Conservation (phyloP, 1,284 basidiomycete genomes). For the Cystobasidium pallidum region DNA sequence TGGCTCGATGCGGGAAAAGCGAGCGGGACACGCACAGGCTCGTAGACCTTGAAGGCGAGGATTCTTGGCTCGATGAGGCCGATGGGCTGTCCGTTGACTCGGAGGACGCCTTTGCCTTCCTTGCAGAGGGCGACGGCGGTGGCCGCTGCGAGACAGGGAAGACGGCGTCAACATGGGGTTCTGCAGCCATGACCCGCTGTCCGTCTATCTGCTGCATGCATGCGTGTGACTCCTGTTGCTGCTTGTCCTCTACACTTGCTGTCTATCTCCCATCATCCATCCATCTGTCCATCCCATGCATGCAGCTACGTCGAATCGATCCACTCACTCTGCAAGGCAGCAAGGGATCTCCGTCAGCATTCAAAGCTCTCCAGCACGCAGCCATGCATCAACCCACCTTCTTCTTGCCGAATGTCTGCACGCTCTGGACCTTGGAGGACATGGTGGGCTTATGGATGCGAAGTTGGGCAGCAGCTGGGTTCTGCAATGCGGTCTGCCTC, state of each 20-base stretch:
- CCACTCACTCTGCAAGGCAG: slow-evolving; percentile 25
- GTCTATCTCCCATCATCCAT: neutral
- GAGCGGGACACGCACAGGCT: slow-evolving; percentile 64
- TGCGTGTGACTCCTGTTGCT: neutral
- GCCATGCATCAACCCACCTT: slow-evolving; percentile 54
- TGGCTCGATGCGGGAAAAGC: too few species aligned
- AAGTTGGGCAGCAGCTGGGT: too few species aligned
- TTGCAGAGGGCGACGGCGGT: slow-evolving; percentile 94
- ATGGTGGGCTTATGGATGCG: slow-evolving; percentile 16
- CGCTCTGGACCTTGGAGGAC: slow-evolving; percentile 49
- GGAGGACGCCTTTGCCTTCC: slow-evolving; percentile 95
- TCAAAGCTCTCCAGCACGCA: neutral
- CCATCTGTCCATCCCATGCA: neutral
- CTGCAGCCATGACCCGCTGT: neutral
- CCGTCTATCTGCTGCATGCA: slow-evolving; percentile 1
- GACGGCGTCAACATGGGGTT: neutral
- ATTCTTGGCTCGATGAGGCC: slow-evolving; percentile 85
- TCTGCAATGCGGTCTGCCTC: too few species aligned
- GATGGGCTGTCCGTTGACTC: slow-evolving; percentile 96
- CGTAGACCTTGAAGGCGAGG: slow-evolving; percentile 97
- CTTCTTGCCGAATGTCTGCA: slow-evolving; percentile 59
- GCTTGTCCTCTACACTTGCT: too few species aligned
- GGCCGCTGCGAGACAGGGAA: slow-evolving; percentile 58
- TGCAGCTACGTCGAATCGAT: slow-evolving; percentile 1
- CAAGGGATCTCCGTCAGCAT: slow-evolving; percentile 4